Conservation (phyloP, 768 basidiomycete genomes). For the Auricularia sp. region DNA sequence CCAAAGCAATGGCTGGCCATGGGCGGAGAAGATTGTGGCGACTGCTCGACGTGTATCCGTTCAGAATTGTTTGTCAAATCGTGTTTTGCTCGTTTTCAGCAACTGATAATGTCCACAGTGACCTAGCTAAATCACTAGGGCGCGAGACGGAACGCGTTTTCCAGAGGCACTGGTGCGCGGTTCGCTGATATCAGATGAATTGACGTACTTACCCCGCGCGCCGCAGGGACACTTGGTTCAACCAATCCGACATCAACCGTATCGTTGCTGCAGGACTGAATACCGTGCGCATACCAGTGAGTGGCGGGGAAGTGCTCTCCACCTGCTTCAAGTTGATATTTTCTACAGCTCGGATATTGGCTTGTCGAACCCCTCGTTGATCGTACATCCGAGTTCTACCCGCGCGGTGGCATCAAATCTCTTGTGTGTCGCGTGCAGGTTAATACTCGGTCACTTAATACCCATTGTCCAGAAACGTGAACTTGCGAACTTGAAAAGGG, state of each 20-base stretch:
- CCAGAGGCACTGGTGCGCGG: constrained; percentile 48
- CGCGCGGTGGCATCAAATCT: constrained; percentile 56
- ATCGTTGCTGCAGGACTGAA: constrained; percentile 52
- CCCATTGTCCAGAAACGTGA: constrained; percentile 43
- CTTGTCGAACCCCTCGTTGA: constrained; percentile 66
- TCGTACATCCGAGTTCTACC: constrained; percentile 49
- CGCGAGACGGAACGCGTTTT: constrained; percentile 48
- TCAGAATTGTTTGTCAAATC: constrained; percentile 49
- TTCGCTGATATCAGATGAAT: background rate
- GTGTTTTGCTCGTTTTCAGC: background rate
- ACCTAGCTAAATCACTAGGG: constrained; percentile 51
- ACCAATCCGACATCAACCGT: constrained; percentile 45
- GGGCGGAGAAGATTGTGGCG: constrained; percentile 55
- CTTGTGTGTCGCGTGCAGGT: constrained; percentile 34
- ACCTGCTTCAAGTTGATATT: too few relatives aligned
- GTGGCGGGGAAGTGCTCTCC: constrained; percentile 12
- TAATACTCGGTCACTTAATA: background rate
- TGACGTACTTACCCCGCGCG: background rate
- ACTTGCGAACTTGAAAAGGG: constrained; percentile 44
- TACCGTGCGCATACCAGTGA: constrained; percentile 65
- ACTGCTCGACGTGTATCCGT: constrained; percentile 54
- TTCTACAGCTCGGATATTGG: constrained; percentile 66
- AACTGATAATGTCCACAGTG: constrained; percentile 25
- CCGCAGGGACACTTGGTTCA: constrained; percentile 62
- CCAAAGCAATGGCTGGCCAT: constrained; percentile 55